Base-by-base conservation (phyloP, 805 yeast species). In the Kodamaea kaohsiungensis region DNA sequence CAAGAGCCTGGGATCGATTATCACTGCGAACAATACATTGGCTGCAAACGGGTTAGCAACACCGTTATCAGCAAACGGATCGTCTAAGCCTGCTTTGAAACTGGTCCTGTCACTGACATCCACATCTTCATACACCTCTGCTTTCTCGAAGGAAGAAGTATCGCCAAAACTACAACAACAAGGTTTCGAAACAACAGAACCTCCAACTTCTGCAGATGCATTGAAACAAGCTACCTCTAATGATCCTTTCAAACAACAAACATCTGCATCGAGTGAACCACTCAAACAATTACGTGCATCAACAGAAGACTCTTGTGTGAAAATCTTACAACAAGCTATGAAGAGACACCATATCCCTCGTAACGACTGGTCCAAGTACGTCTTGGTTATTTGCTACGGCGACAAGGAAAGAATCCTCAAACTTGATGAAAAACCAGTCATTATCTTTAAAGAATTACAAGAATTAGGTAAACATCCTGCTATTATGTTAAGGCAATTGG, bases 391-490 rank as follows among this genome's bases (percentile, higher is more conserved):
- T 13, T 88, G 96, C 65, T 91, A 90, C 65, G 97, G 95, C 19
- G 97, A 91, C 66, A 88, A 88, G 63, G 98, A 93, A 65, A 75
- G 97, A 27, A 83, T 91, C 8, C 70, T 95, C 47, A 89, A 88
- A 39, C 76, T 89, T 58, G 89, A 90, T 25, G 99, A 93, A 65
- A 88, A 85, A 67, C 99, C 99, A 0, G 96, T 93, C 7, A 75
- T 82, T 38, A 85, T 91, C 8, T 90, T 91, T 66, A 88, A 90
- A 67, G 96, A 88, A 63, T 76, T 93, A 22, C 91, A 85, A 65
- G 96, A 89, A 56, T 80, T 85, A 54, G 97, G 97, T 1, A 79
- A 87, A 59, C 89, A 88, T 65, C 98, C 98, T 0, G 89, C 95
- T 1, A 91, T 92, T 56, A 92, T 92, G 97, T 78, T 92, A 45